Evolutionary conservation across 768 basidiomycete species (phyloP).

Genomic region (Trametes cinnabarina): DNA sequence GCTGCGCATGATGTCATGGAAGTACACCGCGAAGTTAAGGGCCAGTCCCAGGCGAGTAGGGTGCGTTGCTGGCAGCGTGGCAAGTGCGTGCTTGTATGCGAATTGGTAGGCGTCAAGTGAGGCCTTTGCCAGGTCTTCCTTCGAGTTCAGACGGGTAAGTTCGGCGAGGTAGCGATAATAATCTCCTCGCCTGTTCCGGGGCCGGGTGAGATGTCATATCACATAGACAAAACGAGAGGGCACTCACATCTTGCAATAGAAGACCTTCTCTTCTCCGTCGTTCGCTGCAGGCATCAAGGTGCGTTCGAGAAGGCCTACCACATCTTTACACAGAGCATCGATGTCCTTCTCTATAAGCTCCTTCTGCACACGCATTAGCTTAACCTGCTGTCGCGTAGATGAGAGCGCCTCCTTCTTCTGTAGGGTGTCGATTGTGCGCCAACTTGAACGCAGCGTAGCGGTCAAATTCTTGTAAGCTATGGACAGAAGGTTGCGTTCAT

Average conservation of each 20-base stretch:
- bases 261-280: conserved; percentile 80
- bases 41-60: conserved; percentile 87
- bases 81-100: conserved; percentile 79
- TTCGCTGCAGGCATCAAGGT: conserved; percentile 57
- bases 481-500: conserved; percentile 87
- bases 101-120: conserved; percentile 84
- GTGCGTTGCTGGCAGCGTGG: conserved; percentile 73
- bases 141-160: conserved; percentile 70
- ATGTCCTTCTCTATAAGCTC: conserved; percentile 77
- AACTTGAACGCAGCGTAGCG: conserved; percentile 77
- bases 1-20: conserved; percentile 82
- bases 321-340: conserved; percentile 74
- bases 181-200: conserved; percentile 80
- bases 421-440: conserved; percentile 76
- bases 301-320: conserved; percentile 66
- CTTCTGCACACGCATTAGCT: conserved; percentile 70
- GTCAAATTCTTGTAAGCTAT: conserved; percentile 91
- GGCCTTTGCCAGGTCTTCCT: conserved; percentile 65
- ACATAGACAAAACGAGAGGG: not conserved
- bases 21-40: conserved; percentile 93
- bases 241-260: conserved; percentile 84
- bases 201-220: conserved; percentile 9
- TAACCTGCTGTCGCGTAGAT: conserved; percentile 52
- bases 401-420: conserved; percentile 64
- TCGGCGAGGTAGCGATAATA: conserved; percentile 91